These are phyloP conservation scores for Suillus bovinus DNA, from an alignment of 768 basidiomycete genomes.

Conservation along the genomic window DNA sequence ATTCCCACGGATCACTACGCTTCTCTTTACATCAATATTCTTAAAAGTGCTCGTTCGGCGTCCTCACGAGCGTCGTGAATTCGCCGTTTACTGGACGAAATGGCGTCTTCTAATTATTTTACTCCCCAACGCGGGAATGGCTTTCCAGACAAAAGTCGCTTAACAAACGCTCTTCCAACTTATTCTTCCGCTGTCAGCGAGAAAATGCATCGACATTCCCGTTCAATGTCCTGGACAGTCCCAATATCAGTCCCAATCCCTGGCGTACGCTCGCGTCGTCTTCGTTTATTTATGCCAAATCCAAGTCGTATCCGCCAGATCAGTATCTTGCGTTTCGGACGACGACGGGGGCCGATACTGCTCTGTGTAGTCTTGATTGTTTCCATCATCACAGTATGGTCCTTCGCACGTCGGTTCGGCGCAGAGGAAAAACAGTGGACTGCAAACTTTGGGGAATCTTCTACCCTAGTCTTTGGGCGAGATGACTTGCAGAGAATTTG, in stretches of 20 bases:
- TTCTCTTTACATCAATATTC: slow-evolving; percentile 12
- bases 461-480: slow-evolving; percentile 73
- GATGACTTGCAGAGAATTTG: slow-evolving; percentile 89
- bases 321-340: slow-evolving; percentile 56
- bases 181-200: slow-evolving; percentile 64
- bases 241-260: slow-evolving; percentile 62
- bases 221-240: slow-evolving; percentile 56
- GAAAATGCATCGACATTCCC: slow-evolving; percentile 54
- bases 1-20: not conserved
- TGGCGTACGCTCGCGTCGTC: slow-evolving; percentile 51
- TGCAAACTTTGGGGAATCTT: slow-evolving; percentile 54
- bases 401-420: slow-evolving; percentile 61
- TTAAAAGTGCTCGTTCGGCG: slow-evolving; percentile 22
- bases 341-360: slow-evolving; percentile 55
- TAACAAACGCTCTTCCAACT: slow-evolving; percentile 45
- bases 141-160: slow-evolving; percentile 42
- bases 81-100: slow-evolving; percentile 23
- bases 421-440: slow-evolving; percentile 66
- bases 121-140: slow-evolving; percentile 48
- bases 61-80: slow-evolving; percentile 20
- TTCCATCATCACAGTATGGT: slow-evolving; percentile 56
- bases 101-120: slow-evolving; percentile 52
- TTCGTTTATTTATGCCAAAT: slow-evolving; percentile 63
- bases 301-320: slow-evolving; percentile 59
- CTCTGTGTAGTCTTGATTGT: slow-evolving; percentile 48